Conservation (phyloP, 2,329 filamentous ascomycete species). For the Aspergillus candidus region DNA sequence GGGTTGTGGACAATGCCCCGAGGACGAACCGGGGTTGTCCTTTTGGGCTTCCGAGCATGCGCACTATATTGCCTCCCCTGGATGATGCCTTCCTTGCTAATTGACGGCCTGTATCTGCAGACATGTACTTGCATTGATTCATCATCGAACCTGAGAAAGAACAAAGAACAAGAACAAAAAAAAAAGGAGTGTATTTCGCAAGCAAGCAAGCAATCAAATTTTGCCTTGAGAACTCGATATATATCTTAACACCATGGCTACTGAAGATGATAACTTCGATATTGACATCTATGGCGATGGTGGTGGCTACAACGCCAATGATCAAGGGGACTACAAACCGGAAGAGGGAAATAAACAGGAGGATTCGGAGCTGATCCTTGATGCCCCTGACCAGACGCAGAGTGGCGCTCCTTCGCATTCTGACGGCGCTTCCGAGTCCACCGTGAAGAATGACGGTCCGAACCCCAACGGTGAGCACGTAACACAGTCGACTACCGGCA, state of each 20-base stretch:
- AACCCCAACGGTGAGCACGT: conserved; percentile 21
- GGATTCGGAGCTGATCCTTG: conserved; percentile 35
- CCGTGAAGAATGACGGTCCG: conserved; percentile 18
- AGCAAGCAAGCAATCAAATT: conserved; percentile 33
- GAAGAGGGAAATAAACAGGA: conserved; percentile 31
- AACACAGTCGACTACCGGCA: conserved; percentile 14
- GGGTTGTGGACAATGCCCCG: conserved; percentile 6
- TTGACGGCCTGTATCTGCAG: conserved; percentile 32
- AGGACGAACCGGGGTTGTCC: conserved; percentile 8
- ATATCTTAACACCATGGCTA: conserved; percentile 38
- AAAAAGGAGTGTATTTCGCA: conserved; percentile 33
- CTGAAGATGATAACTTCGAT: conserved; percentile 64
- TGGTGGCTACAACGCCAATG: conserved; percentile 39
- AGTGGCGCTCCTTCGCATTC: conserved; percentile 16
- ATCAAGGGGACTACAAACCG: conserved; percentile 39
- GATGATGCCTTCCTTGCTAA: conserved; percentile 32
- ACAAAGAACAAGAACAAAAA: conserved; percentile 17
- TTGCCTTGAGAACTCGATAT: conserved; percentile 24
- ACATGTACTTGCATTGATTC: conserved; percentile 40
- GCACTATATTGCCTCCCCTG: conserved; percentile 5
- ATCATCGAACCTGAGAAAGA: conserved; percentile 22
- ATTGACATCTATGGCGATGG: conserved; percentile 66
- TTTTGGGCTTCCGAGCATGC: conserved; percentile 1
- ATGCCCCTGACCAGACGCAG: conserved; percentile 30
- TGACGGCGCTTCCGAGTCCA: conserved; percentile 13